Base-by-base conservation (phyloP, 345 rosid species). In the Hibiscus trionum region DNA sequence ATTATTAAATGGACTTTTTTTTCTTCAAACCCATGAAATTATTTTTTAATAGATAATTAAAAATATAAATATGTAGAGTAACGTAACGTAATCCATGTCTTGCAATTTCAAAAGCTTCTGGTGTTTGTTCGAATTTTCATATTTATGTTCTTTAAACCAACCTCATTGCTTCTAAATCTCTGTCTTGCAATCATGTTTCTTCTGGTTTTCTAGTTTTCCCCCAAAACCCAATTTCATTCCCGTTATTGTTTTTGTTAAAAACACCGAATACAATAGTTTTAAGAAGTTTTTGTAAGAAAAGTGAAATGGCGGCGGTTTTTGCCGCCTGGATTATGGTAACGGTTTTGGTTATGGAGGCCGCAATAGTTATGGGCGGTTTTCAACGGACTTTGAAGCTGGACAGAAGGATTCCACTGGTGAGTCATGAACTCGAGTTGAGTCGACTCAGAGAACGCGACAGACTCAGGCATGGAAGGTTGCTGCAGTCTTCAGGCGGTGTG, bases 381-480 rank as follows among this genome's bases (percentile, higher is more conserved):
- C 96, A 96, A 69, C 82, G 81, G 82, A 77, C 77, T 11, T 69
- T 89, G 77, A 80, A 69, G 70, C 82, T 89, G 14, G 88, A 87
- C 82, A 82, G 94, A 73, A 85, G 81, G 27, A 71, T 89, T 79
- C 87, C 94, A 70, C 57, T 66, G 15, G 74, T 77, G 58, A 78
- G 65, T 78, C 86, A 75, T 47, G 73, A 73, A 75, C 74, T 88
- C 52, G 89, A 88, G 72, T 68, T 95, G 66, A 78, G 80, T 61
- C 82, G 85, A 71, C 90, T 92, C n/a, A 84, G 70, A 77, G 88
- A 85, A 14, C 86, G 87, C 76, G 99, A 95, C 35, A 76, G 77
- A 69, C 73, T 78, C 31, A 84, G 99, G 66, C 99, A 90, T 73
- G 86, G 96, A n/a, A 86, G 98, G 77, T 82, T 92, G 87, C 70